These are phyloP conservation scores for Coemansia sp. DNA, from an alignment of 192 early-diverging fungal genomes.

Conservation along the genomic window DNA sequence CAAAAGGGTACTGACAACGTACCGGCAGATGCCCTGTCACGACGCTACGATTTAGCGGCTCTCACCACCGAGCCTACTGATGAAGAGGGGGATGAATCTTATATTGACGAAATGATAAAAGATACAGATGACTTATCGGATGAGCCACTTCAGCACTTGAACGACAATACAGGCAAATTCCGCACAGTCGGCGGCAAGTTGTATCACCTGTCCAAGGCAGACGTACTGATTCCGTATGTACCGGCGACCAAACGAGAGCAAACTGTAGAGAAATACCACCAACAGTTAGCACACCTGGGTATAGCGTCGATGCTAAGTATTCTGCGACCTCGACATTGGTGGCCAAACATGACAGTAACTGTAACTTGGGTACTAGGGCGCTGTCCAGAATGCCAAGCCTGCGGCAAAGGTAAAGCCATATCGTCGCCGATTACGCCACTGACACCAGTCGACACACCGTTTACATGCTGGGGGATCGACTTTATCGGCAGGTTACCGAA, in stretches of 20 bases:
- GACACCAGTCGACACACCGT: background rate
- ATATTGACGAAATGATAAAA: too few relatives aligned
- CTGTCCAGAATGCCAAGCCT: background rate
- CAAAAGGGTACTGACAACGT: too few relatives aligned
- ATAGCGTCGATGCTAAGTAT: background rate
- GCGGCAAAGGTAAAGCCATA: background rate
- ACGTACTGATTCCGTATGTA: too few relatives aligned
- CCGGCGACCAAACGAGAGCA: background rate
- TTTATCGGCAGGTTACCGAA: constrained; percentile 17
- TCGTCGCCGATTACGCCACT: constrained; percentile 1
- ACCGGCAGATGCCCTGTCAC: too few relatives aligned
- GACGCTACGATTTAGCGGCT: too few relatives aligned
- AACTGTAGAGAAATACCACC: constrained; percentile 2
- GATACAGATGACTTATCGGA: too few relatives aligned
- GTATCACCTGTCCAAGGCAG: too few relatives aligned
- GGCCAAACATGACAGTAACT: constrained; percentile 1
- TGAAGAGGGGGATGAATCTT: too few relatives aligned
- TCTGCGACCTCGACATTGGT: background rate
- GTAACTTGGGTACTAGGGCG: background rate
- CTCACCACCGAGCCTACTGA: too few relatives aligned
- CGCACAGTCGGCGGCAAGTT: too few relatives aligned
- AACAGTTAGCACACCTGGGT: constrained; percentile 1
- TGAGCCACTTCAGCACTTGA: too few relatives aligned
- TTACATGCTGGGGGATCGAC: constrained; percentile 13
- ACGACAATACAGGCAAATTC: too few relatives aligned